Conservation (phyloP, 192 early-diverging fungal species). For the Spizellomyces punctatus region DNA sequence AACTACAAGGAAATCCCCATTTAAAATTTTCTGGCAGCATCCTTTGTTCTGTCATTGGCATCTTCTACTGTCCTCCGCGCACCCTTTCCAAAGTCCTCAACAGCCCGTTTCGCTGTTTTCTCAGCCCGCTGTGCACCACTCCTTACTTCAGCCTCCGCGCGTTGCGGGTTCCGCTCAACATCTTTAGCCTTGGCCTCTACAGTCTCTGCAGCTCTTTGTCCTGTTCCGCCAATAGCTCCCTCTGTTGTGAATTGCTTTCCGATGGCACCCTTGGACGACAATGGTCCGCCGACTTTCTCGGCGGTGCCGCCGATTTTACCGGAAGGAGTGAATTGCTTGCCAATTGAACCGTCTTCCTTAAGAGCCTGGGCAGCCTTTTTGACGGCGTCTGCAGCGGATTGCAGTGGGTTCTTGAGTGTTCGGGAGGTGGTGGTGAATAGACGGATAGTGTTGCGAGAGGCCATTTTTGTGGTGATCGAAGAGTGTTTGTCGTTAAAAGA, state of each 20-base stretch:
- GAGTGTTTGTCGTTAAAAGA: no score
- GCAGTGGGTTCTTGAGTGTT: conserved; percentile 6
- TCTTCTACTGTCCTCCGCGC: conserved; percentile 16
- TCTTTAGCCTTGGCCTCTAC: conserved; percentile 15
- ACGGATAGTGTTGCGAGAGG: conserved; percentile 15
- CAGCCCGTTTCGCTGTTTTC: not conserved
- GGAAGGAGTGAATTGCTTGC: conserved; percentile 21
- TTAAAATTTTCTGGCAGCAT: not conserved
- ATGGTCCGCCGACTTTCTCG: conserved; percentile 25
- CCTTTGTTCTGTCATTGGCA: conserved; percentile 2
- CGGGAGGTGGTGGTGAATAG: conserved; percentile 24
- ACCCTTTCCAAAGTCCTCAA: conserved; percentile 3
- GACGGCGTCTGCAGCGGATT: conserved; percentile 24
- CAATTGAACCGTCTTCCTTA: conserved; percentile 29
- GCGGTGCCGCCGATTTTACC: conserved; percentile 21
- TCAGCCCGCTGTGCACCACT: not conserved
- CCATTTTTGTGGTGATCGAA: conserved; percentile 3
- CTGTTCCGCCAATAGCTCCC: conserved; percentile 27
- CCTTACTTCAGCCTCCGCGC: not conserved
- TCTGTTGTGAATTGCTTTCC: conserved; percentile 28
- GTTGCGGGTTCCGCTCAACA: conserved; percentile 18
- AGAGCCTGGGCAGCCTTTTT: conserved; percentile 32
- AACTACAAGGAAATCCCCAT: no score
- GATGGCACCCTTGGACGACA: conserved; percentile 21
- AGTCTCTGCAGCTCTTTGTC: conserved; percentile 16